Conservation (phyloP, 768 basidiomycete species). For the Xanthoconium stramineum region DNA sequence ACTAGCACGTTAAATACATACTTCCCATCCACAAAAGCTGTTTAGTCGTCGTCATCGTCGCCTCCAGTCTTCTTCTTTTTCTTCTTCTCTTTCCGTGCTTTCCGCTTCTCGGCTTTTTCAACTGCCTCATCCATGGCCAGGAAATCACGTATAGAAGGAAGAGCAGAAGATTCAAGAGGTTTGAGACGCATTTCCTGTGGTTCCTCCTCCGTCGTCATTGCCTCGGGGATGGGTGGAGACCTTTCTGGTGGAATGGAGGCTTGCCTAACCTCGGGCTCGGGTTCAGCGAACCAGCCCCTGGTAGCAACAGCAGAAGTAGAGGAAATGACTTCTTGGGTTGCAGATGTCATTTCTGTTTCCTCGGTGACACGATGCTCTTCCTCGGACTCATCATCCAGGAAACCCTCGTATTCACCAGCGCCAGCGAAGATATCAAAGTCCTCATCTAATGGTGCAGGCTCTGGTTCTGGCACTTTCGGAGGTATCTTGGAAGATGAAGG, state of each 20-base stretch:
- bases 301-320: conserved; percentile 1
- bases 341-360: conserved; percentile 9
- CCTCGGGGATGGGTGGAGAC: conserved; percentile 12
- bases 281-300: conserved; percentile 47
- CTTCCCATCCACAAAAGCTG: not conserved
- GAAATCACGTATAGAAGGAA: conserved; percentile 82
- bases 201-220: conserved; percentile 25
- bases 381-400: conserved; percentile 53
- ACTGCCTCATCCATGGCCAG: conserved; percentile 73
- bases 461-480: conserved; percentile 13
- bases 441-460: conserved; percentile 37
- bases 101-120: conserved; percentile 62
- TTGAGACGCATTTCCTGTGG: conserved; percentile 54
- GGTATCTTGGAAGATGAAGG: conserved; percentile 4
- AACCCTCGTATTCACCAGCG: conserved; percentile 78
- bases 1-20: conserved; percentile 1
- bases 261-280: conserved; percentile 28
- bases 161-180: conserved; percentile 73
- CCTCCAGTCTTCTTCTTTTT: conserved; percentile 30
- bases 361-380: conserved; percentile 25
- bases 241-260: conserved; percentile 7
- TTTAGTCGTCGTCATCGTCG: conserved; percentile 31
- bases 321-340: conserved; percentile 8
- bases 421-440: conserved; percentile 87
- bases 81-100: conserved; percentile 72